Evolutionary conservation across 208 protist species (phyloP).

Genomic region (Entamoeba dispar): DNA sequence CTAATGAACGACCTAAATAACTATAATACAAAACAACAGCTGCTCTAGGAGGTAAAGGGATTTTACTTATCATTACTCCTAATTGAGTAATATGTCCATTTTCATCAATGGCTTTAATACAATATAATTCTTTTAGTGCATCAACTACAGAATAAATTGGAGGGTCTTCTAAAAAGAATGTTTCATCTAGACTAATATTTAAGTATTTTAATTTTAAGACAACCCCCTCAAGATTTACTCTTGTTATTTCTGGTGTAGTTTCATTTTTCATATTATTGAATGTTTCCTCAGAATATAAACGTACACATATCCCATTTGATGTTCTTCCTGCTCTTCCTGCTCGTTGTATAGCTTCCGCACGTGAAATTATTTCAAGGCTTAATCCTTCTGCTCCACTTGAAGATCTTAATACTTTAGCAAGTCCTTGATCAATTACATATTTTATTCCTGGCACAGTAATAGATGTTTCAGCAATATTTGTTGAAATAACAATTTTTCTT

Average conservation of each 20-base stretch:
- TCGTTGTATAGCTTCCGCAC: not conserved
- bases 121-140: not conserved
- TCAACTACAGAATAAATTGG: not conserved
- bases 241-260: not conserved
- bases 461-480: constrained; percentile 25
- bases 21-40: not conserved
- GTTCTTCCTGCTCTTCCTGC: constrained; percentile 3
- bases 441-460: constrained; percentile 15
- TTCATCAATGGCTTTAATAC: not conserved
- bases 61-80: not conserved
- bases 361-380: not conserved
- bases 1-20: not conserved
- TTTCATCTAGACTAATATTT: not conserved
- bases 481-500: constrained; percentile 13
- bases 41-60: not conserved
- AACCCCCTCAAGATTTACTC: not conserved
- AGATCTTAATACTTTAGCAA: not conserved
- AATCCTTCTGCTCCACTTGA: not conserved
- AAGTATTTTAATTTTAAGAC: not conserved
- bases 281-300: not conserved
- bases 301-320: not conserved
- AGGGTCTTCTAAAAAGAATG: not conserved
- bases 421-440: constrained; percentile 11
- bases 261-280: not conserved
- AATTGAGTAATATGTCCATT: not conserved